Conservation (phyloP, 805 yeast species). For the Hanseniaspora thailandica region DNA sequence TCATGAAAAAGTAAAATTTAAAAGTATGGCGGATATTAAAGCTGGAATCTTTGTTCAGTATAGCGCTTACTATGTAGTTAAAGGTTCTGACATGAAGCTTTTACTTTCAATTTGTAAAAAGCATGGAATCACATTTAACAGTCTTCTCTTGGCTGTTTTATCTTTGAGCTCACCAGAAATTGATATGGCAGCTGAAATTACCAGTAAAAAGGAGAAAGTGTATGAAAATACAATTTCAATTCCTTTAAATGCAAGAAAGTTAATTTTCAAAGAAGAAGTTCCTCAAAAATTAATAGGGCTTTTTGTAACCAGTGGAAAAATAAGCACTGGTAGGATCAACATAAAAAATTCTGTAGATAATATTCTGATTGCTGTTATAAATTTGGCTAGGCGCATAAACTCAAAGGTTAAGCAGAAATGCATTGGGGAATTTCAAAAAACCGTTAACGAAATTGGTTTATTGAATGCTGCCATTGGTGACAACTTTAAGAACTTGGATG, state of each 20-base stretch:
- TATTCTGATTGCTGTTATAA: not conserved
- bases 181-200: no score
- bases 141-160: not conserved
- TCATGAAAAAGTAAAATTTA: not conserved
- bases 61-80: not conserved
- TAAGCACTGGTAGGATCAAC: not conserved
- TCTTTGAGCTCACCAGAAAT: not conserved
- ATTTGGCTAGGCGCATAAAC: not conserved
- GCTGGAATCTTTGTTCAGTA: not conserved
- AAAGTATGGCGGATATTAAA: not conserved
- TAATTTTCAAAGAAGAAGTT: not conserved
- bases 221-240: not conserved
- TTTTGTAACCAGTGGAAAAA: not conserved
- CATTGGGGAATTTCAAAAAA: not conserved
- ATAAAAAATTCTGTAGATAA: not conserved
- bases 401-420: not conserved
- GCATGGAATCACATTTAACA: not conserved
- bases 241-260: not conserved
- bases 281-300: not conserved
- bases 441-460: not conserved
- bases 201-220: not conserved
- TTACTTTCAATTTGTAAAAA: not conserved
- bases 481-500: not conserved
- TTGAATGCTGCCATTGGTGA: not conserved
- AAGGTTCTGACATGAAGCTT: not conserved